These are phyloP conservation scores for Aspergillus bombycis DNA, from an alignment of 2,329 filamentous ascomycete species.

Conservation along the genomic window DNA sequence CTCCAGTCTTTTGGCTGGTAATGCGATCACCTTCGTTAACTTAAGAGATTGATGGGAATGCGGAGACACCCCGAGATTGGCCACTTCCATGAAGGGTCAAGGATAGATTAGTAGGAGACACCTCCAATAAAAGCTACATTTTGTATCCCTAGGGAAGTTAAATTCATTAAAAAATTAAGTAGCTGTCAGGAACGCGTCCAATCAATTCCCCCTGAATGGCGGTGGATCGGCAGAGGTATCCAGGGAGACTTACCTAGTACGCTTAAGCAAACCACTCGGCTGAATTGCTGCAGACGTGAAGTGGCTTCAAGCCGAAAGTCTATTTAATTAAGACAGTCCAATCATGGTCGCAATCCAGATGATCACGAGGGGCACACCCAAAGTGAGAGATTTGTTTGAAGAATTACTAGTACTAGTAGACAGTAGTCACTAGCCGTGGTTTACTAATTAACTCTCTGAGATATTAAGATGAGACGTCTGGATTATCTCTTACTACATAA, in stretches of 20 bases:
- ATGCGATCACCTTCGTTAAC: not conserved
- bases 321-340: not conserved
- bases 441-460: not conserved
- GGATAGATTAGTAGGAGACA: not conserved
- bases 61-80: not conserved
- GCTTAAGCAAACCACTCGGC: not conserved
- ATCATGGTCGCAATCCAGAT: not conserved
- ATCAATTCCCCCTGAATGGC: not conserved
- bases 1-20: not conserved
- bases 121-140: not conserved
- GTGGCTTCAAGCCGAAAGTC: not conserved
- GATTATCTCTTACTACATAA: not conserved
- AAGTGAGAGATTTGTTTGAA: constrained; percentile 2
- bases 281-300: not conserved
- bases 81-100: not conserved
- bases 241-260: not conserved
- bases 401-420: not conserved
- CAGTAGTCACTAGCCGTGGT: not conserved
- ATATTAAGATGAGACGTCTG: not conserved
- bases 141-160: not conserved
- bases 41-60: not conserved
- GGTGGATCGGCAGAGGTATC: not conserved
- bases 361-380: constrained; percentile 2
- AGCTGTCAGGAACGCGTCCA: not conserved
- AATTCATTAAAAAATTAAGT: not conserved